Evolutionary conservation across 192 early-diverging fungal genomes (phyloP), one percentile per base, ranked within the genome.

Genomic region (Phycomyces blakesleeanus): DNA sequence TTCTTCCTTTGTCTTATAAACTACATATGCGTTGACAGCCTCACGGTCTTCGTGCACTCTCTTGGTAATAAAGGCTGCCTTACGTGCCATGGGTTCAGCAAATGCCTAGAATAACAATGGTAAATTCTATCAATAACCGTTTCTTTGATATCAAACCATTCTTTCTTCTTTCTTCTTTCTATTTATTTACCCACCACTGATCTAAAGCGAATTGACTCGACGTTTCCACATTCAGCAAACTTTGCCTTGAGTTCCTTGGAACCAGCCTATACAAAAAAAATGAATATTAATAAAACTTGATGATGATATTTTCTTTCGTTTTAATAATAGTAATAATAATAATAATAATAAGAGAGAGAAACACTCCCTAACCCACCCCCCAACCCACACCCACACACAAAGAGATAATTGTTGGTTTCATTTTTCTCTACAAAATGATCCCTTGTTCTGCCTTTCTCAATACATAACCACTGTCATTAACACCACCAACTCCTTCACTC

Each of bases 141-240:
- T n/a, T n/a, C 27, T 34, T 2, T 34, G 29, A 7, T 5, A 5
- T 7, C 29, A 34, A 7, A 34, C 11, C 44, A 47, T 47, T 18
- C 2, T 14, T n/a, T 14, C 3, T 2, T n/a, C 44, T 47, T 14
- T 11, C 44, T 7, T 3, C 18, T 12, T 47, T 18, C 2, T 18
- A 2, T 18, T 3, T 11, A 6, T 3, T 47, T 64, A 62, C 78
- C 56, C 50, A 88, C 90, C 51, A 97, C 88, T 2, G 93, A 95
- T 40, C 96, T 84, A 75, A 97, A 98, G 34, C 95, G 86, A 29
- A 96, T 83, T 62, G 88, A 88, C 61, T 93, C 92, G 51, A 98
- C 64, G 27, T 76, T 69, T 51, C 96, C 95, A 70, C 78, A 83
- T 25, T 78, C 60, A 16, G 68, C 49, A 65, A 97, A 92, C 20